Conservation (phyloP, 345 rosid species). For the Fremontodendron californicum region DNA sequence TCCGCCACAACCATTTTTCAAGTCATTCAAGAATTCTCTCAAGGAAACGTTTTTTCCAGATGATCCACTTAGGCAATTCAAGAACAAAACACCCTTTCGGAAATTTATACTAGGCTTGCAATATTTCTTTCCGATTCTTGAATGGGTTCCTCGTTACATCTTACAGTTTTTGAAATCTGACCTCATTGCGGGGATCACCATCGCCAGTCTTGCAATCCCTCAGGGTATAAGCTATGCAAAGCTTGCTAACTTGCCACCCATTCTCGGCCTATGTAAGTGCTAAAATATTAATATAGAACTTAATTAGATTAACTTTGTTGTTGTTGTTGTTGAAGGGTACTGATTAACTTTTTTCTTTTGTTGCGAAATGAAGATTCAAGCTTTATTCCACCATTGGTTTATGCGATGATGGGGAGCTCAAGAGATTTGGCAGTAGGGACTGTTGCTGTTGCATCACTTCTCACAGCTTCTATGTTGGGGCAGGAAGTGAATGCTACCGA, state of each 20-base stretch:
- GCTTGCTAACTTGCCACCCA: constrained; percentile 91
- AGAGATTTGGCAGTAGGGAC: constrained; percentile 95
- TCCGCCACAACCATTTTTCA: constrained; percentile 63
- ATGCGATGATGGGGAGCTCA: constrained; percentile 94
- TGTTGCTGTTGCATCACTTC: constrained; percentile 82
- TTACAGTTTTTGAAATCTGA: constrained; percentile 65
- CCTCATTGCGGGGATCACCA: constrained; percentile 76
- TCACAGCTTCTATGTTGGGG: constrained; percentile 72
- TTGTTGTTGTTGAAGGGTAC: background rate
- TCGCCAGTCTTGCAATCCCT: constrained; percentile 92
- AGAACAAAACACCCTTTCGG: constrained; percentile 46
- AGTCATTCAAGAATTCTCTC: constrained; percentile 56
- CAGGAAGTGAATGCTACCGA: constrained; percentile 56
- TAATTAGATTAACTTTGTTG: background rate
- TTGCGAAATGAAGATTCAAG: constrained; percentile 63
- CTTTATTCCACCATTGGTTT: constrained; percentile 77
- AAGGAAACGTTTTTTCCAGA: constrained; percentile 89
- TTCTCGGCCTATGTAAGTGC: constrained; percentile 81
- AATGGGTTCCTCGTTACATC: constrained; percentile 79
- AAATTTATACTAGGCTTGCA: constrained; percentile 44
- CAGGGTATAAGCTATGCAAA: constrained; percentile 96
- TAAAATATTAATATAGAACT: background rate
- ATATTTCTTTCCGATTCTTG: constrained; percentile 73
- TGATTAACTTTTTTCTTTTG: background rate
- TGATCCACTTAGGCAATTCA: constrained; percentile 78